Evolutionary conservation across 371 early-diverging fungal species (phyloP).

Genomic region (Mucor mucedo): DNA sequence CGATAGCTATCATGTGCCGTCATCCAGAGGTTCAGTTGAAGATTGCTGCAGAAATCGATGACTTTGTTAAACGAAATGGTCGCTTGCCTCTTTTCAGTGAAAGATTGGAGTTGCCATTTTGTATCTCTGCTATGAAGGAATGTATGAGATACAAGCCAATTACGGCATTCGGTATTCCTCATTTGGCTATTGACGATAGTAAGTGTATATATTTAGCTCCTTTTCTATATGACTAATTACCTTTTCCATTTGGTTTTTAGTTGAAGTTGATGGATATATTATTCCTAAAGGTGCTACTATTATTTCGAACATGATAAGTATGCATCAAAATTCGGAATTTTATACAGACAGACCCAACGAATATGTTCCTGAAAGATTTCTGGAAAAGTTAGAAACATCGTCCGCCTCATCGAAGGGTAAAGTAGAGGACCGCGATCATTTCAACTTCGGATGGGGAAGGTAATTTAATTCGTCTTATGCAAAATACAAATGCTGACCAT

Average conservation of each 20-base stretch:
- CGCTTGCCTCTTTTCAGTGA: conserved; percentile 16
- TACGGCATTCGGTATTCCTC: conserved; percentile 18
- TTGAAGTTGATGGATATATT: conserved; percentile 14
- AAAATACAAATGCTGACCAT: background rate
- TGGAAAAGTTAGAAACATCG: conserved; percentile 17
- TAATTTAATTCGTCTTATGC: background rate
- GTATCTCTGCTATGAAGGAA: conserved; percentile 21
- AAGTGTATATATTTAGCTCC: background rate
- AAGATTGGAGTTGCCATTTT: conserved; percentile 14
- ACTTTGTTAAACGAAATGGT: conserved; percentile 1
- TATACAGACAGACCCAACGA: conserved; percentile 15
- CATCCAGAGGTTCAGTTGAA: conserved; percentile 17
- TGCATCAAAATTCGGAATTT: conserved; percentile 12
- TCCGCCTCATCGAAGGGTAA: conserved; percentile 18
- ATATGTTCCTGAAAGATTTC: conserved; percentile 24
- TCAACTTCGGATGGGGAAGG: conserved; percentile 29
- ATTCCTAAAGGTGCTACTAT: conserved; percentile 18
- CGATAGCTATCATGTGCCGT: conserved; percentile 19
- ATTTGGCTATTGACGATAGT: conserved; percentile 17
- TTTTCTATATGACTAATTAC: background rate
- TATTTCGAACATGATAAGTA: conserved; percentile 15
- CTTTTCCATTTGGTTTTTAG: background rate
- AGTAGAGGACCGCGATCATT: conserved; percentile 22
- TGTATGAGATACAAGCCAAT: conserved; percentile 16
- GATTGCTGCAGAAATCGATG: conserved; percentile 16